Evolutionary conservation across 2,329 filamentous ascomycete genomes (phyloP).

Genomic region (Hypoxylon sp.): DNA sequence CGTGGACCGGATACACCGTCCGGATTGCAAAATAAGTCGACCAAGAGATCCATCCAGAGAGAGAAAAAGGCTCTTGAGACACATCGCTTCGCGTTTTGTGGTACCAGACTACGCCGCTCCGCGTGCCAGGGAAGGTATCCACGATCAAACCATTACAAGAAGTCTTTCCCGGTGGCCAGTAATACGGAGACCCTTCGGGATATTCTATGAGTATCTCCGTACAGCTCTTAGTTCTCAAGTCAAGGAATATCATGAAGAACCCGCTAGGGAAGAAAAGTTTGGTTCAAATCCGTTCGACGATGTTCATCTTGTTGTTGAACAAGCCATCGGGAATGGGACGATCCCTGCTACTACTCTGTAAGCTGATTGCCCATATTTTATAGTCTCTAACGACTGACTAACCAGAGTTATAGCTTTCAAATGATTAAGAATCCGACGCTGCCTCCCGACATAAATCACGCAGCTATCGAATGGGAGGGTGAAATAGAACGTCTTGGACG

Average conservation of each 20-base stretch:
- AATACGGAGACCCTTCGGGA: conserved; percentile 40
- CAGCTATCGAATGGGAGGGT: conserved; percentile 46
- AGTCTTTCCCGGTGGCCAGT: conserved; percentile 6
- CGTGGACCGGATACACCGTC: conserved; percentile 34
- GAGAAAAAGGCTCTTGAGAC: conserved; percentile 37
- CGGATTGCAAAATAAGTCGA: conserved; percentile 36
- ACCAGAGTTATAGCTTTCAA: conserved; percentile 45
- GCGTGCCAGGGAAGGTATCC: conserved; percentile 12
- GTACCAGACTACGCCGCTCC: conserved; percentile 44
- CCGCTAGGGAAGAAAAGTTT: conserved; percentile 16
- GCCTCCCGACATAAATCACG: conserved; percentile 35
- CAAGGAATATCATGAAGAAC: neutral
- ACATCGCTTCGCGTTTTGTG: conserved; percentile 45
- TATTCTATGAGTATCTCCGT: conserved; percentile 47
- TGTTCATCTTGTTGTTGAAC: conserved; percentile 38
- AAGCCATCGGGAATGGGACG: conserved; percentile 37
- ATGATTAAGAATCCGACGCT: conserved; percentile 41
- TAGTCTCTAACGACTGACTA: conserved; percentile 31
- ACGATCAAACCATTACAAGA: neutral
- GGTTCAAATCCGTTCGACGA: conserved; percentile 44
- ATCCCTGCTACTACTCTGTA: conserved; percentile 49
- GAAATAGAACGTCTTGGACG: conserved; percentile 48
- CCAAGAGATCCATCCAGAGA: conserved; percentile 16
- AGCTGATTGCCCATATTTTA: conserved; percentile 12
- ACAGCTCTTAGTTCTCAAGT: conserved; percentile 9